A percentile compares a stretch with the other conserved stretches of the same genome.
Evolutionary conservation across 345 rosid species (phyloP).

Genomic region (Adansonia digitata): DNA sequence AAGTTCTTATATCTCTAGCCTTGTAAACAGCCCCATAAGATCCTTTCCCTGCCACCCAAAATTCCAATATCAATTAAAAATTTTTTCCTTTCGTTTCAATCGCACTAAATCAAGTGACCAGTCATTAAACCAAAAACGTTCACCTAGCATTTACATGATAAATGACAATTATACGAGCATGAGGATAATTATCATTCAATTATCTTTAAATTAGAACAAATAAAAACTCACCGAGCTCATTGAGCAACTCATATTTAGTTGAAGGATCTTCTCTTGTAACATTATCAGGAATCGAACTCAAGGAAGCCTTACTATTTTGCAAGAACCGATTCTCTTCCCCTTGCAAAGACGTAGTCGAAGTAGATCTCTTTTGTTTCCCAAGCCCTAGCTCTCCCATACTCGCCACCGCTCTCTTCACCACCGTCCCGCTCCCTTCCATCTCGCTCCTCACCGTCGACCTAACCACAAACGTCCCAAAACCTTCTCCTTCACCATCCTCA

Average conservation of each 20-base stretch:
- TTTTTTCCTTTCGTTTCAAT: background rate
- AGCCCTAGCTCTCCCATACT: constrained; percentile 53
- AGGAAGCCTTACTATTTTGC: constrained; percentile 56
- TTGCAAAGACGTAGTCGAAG: constrained; percentile 40
- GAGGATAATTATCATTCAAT: background rate
- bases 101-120: background rate
- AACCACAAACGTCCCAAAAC: constrained; percentile 84
- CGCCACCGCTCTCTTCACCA: constrained; percentile 56
- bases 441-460: constrained; percentile 31
- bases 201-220: background rate
- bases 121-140: background rate
- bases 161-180: background rate
- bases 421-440: constrained; percentile 32
- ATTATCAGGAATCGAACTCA: constrained; percentile 89
- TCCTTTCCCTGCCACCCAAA: constrained; percentile 74
- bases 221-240: constrained; percentile 68
- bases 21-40: constrained; percentile 97
- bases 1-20: constrained; percentile 90
- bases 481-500: constrained; percentile 35
- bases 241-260: constrained; percentile 85
- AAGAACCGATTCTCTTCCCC: constrained; percentile 41
- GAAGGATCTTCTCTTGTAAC: constrained; percentile 87
- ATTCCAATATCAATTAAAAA: constrained; percentile 1
- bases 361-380: constrained; percentile 45
- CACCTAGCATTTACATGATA: background rate